phyloP scores from a whole-genome alignment of 1,139 yeast genomes.

The Casaregolazyma suthepensis region DNA sequence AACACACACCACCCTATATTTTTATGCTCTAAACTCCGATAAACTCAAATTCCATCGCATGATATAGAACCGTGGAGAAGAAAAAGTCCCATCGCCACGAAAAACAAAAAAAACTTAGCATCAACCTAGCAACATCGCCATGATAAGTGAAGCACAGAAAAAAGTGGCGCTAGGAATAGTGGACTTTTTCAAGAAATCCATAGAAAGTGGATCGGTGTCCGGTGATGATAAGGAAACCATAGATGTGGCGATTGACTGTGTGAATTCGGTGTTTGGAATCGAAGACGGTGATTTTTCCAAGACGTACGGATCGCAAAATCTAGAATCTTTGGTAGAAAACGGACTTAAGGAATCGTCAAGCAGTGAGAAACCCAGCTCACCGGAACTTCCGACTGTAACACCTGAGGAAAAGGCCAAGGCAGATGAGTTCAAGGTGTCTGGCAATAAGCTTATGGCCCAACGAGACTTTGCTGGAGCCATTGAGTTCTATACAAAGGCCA shows the following conservation, averaged over 20 bases:
- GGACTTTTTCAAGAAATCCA: conserved; percentile 58
- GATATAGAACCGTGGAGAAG: not conserved
- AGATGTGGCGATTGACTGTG: conserved; percentile 91
- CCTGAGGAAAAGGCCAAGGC: conserved; percentile 60
- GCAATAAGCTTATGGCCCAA: conserved; percentile 86
- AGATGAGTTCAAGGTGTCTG: conserved; percentile 77
- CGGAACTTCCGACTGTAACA: conserved; percentile 32
- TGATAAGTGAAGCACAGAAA: conserved; percentile 36
- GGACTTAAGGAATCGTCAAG: conserved; percentile 7
- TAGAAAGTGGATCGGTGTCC: conserved; percentile 50
- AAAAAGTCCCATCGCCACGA: conserved; percentile 53
- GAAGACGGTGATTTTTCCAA: conserved; percentile 38
- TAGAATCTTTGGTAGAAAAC: conserved; percentile 27
- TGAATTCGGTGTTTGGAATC: conserved; percentile 80
- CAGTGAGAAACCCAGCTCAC: conserved; percentile 8
- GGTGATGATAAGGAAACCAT: conserved; percentile 86
- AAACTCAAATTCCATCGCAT: no score
- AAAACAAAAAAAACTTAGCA: conserved; percentile 49
- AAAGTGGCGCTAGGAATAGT: conserved; percentile 74
- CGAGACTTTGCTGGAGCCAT: conserved; percentile 67
- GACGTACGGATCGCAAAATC: conserved; percentile 44
- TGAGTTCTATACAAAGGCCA: conserved; percentile 75
- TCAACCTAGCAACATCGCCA: not conserved
- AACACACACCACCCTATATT: no score
- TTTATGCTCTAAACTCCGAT: no score